Percentiles rank a stretch among this genome's conserved stretches.
phyloP scores from a whole-genome alignment of 768 basidiomycete genomes.

The Hebeloma cylindrosporum region DNA sequence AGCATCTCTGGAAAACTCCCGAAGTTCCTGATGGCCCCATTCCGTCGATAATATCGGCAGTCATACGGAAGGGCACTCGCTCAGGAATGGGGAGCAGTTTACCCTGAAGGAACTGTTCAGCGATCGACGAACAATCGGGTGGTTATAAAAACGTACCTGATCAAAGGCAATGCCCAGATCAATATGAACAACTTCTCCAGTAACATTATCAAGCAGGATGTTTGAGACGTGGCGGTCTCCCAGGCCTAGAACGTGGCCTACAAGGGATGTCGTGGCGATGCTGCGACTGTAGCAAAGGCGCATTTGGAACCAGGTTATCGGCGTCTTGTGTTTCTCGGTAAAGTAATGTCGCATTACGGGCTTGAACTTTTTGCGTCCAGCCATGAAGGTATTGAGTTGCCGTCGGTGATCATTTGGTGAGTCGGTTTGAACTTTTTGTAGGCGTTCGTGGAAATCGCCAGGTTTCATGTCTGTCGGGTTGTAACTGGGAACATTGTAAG shows the following conservation, averaged over 20 bases:
- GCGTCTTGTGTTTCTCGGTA: constrained; percentile 83
- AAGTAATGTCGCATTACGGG: constrained; percentile 97
- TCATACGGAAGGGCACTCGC: constrained; percentile 92
- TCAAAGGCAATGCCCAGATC: constrained; percentile 98
- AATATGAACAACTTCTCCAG: constrained; percentile 92
- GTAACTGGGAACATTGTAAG: constrained; percentile 54
- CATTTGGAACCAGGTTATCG: constrained; percentile 91
- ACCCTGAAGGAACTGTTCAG: constrained; percentile 50
- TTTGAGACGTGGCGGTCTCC: constrained; percentile 93
- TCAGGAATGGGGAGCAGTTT: constrained; percentile 79
- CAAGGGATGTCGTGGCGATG: constrained; percentile 91
- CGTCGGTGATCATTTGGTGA: constrained; percentile 29
- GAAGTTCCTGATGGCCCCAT: constrained; percentile 88
- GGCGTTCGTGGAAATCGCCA: constrained; percentile 23
- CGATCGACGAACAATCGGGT: background rate
- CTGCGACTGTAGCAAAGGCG: constrained; percentile 88
- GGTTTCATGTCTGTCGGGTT: constrained; percentile 53
- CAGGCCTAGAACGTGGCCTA: constrained; percentile 88
- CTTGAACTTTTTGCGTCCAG: constrained; percentile 47
- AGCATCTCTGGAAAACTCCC: constrained; percentile 93
- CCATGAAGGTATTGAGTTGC: constrained; percentile 31
- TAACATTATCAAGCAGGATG: constrained; percentile 80
- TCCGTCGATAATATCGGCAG: constrained; percentile 91
- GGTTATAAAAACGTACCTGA: constrained; percentile 50
- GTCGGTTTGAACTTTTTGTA: constrained; percentile 33